Evolutionary conservation across 192 early-diverging fungal genomes (phyloP).

Genomic region (Coemansia sp.): DNA sequence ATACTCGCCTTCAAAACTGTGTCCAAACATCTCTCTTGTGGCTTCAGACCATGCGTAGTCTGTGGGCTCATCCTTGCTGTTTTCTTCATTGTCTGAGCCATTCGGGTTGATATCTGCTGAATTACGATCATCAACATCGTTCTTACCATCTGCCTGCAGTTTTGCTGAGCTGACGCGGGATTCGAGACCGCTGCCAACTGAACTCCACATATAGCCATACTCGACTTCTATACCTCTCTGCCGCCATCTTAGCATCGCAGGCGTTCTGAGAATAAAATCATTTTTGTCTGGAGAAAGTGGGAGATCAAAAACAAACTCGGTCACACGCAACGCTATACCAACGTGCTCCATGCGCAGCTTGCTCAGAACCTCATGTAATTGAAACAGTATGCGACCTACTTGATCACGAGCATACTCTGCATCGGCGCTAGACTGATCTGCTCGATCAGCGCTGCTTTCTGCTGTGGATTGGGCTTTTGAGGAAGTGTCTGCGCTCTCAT

Average conservation of each 20-base stretch:
- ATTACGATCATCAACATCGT: neutral
- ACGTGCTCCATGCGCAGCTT: constrained; percentile 49
- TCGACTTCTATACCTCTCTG: constrained; percentile 40
- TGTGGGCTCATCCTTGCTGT: neutral
- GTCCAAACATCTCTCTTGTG: constrained; percentile 19
- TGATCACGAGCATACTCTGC: constrained; percentile 19
- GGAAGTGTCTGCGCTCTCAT: neutral
- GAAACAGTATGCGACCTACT: constrained; percentile 37
- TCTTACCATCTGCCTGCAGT: constrained; percentile 4
- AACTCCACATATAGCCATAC: constrained; percentile 46
- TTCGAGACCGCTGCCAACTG: constrained; percentile 30
- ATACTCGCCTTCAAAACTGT: constrained; percentile 16
- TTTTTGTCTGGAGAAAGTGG: constrained; percentile 29
- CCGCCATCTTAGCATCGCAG: constrained; percentile 51
- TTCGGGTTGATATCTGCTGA: neutral
- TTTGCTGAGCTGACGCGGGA: constrained; percentile 17
- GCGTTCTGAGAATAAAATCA: constrained; percentile 21
- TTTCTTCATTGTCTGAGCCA: neutral
- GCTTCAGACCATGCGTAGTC: constrained; percentile 21
- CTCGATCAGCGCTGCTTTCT: neutral
- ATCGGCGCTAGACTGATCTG: neutral
- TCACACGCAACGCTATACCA: constrained; percentile 25
- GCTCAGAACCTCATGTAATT: constrained; percentile 48
- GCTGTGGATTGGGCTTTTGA: neutral
- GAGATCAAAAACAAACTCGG: constrained; percentile 52